phyloP scores from a whole-genome alignment of 139 green algal species.

The Gonium pectorale region DNA sequence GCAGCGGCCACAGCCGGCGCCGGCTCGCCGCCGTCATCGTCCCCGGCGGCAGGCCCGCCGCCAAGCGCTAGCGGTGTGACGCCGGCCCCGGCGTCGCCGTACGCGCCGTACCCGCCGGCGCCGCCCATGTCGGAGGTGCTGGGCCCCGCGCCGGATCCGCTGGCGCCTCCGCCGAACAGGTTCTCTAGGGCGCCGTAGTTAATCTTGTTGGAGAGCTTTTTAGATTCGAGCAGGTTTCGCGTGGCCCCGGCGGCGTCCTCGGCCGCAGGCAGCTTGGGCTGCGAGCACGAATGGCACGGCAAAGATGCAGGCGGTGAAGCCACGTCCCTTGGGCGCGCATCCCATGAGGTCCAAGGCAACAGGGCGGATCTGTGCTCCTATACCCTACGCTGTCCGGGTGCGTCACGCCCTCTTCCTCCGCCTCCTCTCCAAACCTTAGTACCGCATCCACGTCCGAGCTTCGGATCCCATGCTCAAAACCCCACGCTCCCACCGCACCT shows the following conservation, averaged over 20 bases:
- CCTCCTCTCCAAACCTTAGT: no score
- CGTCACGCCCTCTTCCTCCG: no score
- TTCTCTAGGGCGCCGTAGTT: conserved; percentile 86
- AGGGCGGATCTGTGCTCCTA: no score
- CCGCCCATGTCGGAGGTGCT: neutral
- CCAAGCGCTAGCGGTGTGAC: neutral
- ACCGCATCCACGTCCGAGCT: no score
- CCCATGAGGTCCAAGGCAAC: no score
- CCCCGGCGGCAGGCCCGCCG: neutral
- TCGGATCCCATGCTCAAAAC: no score
- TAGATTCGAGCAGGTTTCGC: conserved; percentile 71
- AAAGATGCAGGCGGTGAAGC: no score
- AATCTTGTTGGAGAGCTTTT: conserved; percentile 87
- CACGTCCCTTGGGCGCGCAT: no score
- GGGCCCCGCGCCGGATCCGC: neutral
- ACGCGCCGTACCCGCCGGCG: neutral
- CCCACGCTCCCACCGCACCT: neutral
- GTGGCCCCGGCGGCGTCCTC: conserved; percentile 65
- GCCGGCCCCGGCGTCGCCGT: neutral
- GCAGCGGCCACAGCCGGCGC: neutral
- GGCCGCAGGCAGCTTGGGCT: conserved; percentile 38
- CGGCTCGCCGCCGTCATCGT: neutral
- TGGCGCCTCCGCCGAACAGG: conserved; percentile 43
- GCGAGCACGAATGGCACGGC: no score
- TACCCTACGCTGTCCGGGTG: no score